phyloP scores from a whole-genome alignment of 2,329 filamentous ascomycete species.

The Venturia carpophila region DNA sequence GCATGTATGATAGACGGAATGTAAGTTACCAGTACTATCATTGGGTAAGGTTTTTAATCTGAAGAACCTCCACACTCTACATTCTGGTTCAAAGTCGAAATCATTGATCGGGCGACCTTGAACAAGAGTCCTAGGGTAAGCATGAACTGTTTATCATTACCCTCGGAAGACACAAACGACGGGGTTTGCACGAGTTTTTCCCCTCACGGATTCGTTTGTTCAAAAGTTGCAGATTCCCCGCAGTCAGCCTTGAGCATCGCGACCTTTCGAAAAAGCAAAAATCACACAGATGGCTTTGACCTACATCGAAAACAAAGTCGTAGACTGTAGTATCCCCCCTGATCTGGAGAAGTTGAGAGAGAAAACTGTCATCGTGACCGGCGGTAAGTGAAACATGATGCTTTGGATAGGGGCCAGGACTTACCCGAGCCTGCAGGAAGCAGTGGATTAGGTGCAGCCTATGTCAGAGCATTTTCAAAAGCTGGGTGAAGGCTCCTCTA shows the following conservation, averaged over 20 bases:
- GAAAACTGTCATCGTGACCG: conserved; percentile 14
- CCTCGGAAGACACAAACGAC: background rate
- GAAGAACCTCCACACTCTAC: no score
- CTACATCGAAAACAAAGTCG: background rate
- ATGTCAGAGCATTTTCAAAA: conserved; percentile 15
- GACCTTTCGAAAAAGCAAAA: background rate
- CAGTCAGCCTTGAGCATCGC: background rate
- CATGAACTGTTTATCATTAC: background rate
- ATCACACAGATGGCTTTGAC: background rate
- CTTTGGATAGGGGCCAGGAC: background rate
- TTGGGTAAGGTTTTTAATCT: no score
- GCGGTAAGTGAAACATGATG: conserved; percentile 2
- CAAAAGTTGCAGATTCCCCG: background rate
- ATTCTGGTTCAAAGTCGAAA: no score
- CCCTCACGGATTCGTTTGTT: background rate
- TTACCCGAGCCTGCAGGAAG: conserved; percentile 15
- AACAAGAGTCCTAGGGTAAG: no score
- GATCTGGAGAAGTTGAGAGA: conserved; percentile 11
- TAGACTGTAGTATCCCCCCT: conserved; percentile 10
- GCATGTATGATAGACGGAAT: no score
- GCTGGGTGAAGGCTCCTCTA: background rate
- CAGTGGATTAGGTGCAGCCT: conserved; percentile 18
- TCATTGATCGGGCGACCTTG: no score
- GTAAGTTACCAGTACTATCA: no score
- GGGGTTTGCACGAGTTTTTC: background rate